phyloP scores from a whole-genome alignment of 2,329 filamentous ascomycete species.

The Fusarium sp. region DNA sequence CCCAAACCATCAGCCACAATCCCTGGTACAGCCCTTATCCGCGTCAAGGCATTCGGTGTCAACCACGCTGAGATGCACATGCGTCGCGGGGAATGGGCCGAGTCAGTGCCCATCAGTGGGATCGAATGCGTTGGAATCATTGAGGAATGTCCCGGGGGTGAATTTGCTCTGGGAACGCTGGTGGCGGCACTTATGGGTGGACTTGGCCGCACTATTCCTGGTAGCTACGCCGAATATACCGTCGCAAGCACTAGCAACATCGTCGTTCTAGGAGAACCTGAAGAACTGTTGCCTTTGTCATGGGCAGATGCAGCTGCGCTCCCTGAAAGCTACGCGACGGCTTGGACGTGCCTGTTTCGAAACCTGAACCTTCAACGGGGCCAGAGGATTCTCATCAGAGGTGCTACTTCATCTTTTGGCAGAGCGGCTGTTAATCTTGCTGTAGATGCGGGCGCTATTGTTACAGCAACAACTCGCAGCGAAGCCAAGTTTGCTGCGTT shows the following conservation, averaged over 20 bases:
- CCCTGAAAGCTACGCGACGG: background rate
- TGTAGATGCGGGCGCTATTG: background rate
- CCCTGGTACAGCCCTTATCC: background rate
- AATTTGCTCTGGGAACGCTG: fast-evolving
- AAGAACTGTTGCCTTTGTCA: background rate
- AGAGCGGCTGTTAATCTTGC: background rate
- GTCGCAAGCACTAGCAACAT: background rate
- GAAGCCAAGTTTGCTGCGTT: background rate
- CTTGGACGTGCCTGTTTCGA: background rate
- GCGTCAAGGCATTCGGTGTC: background rate
- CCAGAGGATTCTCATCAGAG: background rate
- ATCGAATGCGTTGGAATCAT: background rate
- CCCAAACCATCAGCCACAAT: background rate
- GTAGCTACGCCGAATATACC: background rate
- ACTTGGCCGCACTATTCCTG: background rate
- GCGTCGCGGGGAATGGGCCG: background rate
- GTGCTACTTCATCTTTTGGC: background rate
- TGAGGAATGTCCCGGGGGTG: background rate
- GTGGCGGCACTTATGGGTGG: background rate
- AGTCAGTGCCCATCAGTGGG: background rate
- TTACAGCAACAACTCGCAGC: background rate
- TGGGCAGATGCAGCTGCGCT: background rate
- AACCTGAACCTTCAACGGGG: background rate
- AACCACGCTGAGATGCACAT: background rate
- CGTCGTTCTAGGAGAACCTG: fast-evolving